Evolutionary conservation across 148 eudicot genomes (phyloP).

Genomic region (Rhododendron simsii): DNA sequence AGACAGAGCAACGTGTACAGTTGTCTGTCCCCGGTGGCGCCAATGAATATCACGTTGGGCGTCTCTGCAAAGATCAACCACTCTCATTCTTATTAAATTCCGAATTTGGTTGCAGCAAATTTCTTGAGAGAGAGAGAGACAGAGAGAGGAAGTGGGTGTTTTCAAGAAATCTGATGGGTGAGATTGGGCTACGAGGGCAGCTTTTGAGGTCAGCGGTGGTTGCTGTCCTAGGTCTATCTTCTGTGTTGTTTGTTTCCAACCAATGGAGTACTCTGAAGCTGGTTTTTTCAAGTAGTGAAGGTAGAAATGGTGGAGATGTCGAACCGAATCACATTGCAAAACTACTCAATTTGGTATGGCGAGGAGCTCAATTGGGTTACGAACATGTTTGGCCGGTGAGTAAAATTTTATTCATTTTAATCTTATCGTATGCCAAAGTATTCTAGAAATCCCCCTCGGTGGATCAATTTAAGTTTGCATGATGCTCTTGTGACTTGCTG

Average conservation of each 20-base stretch:
- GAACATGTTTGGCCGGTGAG: constrained; percentile 96
- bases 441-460: background rate
- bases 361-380: constrained; percentile 51
- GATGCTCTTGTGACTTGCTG: background rate
- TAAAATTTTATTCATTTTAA: background rate
- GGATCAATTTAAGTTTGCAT: background rate
- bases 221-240: background rate
- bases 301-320: background rate
- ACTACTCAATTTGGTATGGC: constrained; percentile 49
- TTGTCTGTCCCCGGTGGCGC: background rate
- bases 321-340: constrained; percentile 8
- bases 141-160: background rate
- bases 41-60: background rate
- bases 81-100: background rate
- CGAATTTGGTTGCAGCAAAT: background rate
- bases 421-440: background rate
- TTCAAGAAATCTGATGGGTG: background rate
- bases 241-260: background rate
- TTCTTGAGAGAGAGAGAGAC: background rate
- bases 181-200: background rate
- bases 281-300: background rate
- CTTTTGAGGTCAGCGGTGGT: background rate
- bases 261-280: background rate
- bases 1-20: background rate
- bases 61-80: background rate